Evolutionary conservation across 306 rosid species (phyloP), one percentile per base, ranked within the genome.

Genomic region (Cercis canadensis): DNA sequence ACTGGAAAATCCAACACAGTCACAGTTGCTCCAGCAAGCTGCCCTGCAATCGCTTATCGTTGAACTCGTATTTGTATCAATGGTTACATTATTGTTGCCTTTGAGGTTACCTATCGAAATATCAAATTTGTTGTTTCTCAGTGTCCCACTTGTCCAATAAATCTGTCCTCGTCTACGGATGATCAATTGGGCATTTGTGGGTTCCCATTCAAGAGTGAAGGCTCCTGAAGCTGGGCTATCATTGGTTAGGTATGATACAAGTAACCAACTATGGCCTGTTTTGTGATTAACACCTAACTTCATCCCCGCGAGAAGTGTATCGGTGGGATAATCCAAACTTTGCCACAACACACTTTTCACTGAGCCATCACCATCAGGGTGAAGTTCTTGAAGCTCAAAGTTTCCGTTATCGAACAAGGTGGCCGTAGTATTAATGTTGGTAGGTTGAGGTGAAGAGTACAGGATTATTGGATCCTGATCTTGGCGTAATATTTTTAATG

Each of bases 181-280:
- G 12, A 62, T 13, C 65, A 77, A 36, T 17, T 62, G 40, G 4
- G 0, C 15, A 11, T 1, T 12, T 8, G 0, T 58, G 2, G 82
- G 39, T 2, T 82, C 80, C 80, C 86, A 82, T 31, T 69, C 78
- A 52, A 82, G 68, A 0, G 4, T 64, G 53, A 78, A 82, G 8
- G 75, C 8, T 34, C 86, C 80, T 0, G 67, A 4, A 11, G 13
- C 5, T 2, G 33, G 24, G 10, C 4, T 14, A 0, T 4, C 0
- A 0, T 0, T 0, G 11, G 31, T 16, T 4, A 62, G 1, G 17
- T 43, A 40, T 36, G 80, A 68, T 36, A 57, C 55, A 16, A 81
- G 12, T 7, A 57, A 45, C 81, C 67, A 63, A 0, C 54, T 21
- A 15, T 4, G 57, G 36, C 70, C 68, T 0, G 41, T 41, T 53